Evolutionary conservation across 179 eudicot genomes (phyloP).

Genomic region (Silene coronaria): DNA sequence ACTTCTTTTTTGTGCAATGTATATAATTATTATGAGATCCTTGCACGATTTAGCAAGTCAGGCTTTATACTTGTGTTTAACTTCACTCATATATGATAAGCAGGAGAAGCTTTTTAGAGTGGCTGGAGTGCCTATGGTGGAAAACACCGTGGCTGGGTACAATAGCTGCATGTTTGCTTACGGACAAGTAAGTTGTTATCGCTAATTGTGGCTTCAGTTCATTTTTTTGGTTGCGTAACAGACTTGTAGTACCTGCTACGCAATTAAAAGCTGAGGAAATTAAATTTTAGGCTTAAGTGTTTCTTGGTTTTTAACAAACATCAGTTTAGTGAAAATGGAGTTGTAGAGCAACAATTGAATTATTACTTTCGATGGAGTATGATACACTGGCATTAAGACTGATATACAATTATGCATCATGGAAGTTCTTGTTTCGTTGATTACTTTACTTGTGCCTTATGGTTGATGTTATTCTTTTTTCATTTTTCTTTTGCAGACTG

Average conservation of each 20-base stretch:
- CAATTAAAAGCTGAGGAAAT: no score
- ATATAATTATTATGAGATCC: background rate
- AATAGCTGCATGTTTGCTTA: conserved; percentile 99
- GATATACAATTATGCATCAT: background rate
- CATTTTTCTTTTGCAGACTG: conserved; percentile 51
- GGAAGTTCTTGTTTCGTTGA: background rate
- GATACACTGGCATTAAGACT: background rate
- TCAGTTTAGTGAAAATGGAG: no score
- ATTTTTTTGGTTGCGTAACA: background rate
- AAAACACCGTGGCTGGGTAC: conserved; percentile 89
- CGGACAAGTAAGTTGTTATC: conserved; percentile 66
- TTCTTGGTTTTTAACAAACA: no score
- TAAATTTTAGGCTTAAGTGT: no score
- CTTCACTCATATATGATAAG: background rate
- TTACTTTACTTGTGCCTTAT: background rate
- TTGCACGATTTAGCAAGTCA: background rate
- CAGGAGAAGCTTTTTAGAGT: conserved; percentile 92
- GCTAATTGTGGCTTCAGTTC: background rate
- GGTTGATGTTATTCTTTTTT: background rate
- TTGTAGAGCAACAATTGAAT: background rate
- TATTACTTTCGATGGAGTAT: background rate
- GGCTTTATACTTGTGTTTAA: conserved; percentile 4
- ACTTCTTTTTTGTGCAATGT: background rate
- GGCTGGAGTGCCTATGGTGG: conserved; percentile 98
- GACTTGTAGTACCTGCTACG: background rate